A percentile compares a stretch with the other conserved stretches of the same genome.
Evolutionary conservation across 805 yeast genomes (phyloP).

Genomic region (Pichia insulana): DNA sequence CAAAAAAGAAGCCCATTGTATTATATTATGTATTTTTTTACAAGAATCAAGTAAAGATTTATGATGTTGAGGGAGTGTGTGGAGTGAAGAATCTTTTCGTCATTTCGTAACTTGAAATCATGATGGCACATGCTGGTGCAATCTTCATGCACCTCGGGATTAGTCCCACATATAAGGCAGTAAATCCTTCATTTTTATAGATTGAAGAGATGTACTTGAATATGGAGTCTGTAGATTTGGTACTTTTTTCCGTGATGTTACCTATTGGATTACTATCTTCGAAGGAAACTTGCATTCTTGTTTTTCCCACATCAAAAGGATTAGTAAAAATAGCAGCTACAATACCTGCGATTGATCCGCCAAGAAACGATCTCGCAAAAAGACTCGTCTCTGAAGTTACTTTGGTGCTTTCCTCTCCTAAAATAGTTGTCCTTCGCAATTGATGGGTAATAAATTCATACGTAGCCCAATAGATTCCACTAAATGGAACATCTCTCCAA

Average conservation of each 20-base stretch:
- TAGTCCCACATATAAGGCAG: slow-evolving; percentile 80
- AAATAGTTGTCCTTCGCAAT: slow-evolving; percentile 20
- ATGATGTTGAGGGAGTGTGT: slow-evolving; percentile 9
- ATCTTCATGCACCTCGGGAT: slow-evolving; percentile 82
- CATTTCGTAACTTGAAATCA: slow-evolving; percentile 92
- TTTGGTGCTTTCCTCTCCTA: slow-evolving; percentile 13
- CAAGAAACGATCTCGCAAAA: slow-evolving; percentile 56
- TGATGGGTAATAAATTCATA: slow-evolving; percentile 47
- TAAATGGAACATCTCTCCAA: slow-evolving; percentile 97
- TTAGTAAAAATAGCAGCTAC: slow-evolving; percentile 83
- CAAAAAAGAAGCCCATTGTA: neutral
- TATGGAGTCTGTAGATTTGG: slow-evolving; percentile 42
- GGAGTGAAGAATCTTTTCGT: slow-evolving; percentile 52
- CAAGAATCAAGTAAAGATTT: neutral
- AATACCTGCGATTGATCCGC: slow-evolving; percentile 80
- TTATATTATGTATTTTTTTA: neutral
- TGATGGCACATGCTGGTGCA: slow-evolving; percentile 96
- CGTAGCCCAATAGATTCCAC: slow-evolving; percentile 89
- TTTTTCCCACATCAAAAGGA: slow-evolving; percentile 96
- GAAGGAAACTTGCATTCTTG: slow-evolving; percentile 69
- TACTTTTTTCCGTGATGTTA: slow-evolving; percentile 6
- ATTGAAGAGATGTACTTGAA: slow-evolving; percentile 57
- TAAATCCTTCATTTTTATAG: slow-evolving; percentile 62
- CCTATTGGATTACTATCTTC: slow-evolving; percentile 21
- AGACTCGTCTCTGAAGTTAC: slow-evolving; percentile 10